Evolutionary conservation across 805 yeast species (phyloP), one percentile per base, ranked within the genome.

Genomic region (Lipomyces chichibuensis): DNA sequence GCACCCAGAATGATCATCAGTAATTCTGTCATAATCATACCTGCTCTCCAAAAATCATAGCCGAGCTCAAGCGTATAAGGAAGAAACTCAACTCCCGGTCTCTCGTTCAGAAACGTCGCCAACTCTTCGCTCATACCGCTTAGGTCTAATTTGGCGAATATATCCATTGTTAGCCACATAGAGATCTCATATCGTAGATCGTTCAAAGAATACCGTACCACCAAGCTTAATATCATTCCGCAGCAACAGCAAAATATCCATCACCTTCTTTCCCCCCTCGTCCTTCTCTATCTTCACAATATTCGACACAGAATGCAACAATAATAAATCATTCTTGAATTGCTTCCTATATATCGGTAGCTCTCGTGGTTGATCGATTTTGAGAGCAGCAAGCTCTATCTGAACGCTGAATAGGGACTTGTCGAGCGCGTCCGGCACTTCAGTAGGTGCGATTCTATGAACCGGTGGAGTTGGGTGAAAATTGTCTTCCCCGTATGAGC

Each of bases 31-130:
- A 5, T 29, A 29, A 8, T 14, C 71, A 9, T 53, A 70, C 73
- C 73, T 0, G 93, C 83, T 71, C 87, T 87, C 98, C 98, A 95
- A 77, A 86, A 91, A 60, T 86, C 83, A 76, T 95, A 95, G 69
- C 82, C 88, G 60, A 95, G 77, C 0, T 74, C 75, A 65, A 91
- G 80, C 2, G 78, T 80, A 74, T 89, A 87, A 1, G 88, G 85
- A 51, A 77, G 77, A 13, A 89, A 75, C 4, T 57, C 54, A 35
- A 76, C 75, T 1, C 87, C 84, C 0, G 82, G 79, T 43, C 23
- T 43, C 56, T 82, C 80, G 37, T 80, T 72, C 1, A 93, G 77
- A 65, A 82, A 82, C 13, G 77, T 77, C 33, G 78, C 70, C 0
- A 91, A 82, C 13, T 75, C 77, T 0, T 77, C 69, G 0, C 87